phyloP scores from a whole-genome alignment of 2,329 filamentous ascomycete species.

The Amauroascus niger region DNA sequence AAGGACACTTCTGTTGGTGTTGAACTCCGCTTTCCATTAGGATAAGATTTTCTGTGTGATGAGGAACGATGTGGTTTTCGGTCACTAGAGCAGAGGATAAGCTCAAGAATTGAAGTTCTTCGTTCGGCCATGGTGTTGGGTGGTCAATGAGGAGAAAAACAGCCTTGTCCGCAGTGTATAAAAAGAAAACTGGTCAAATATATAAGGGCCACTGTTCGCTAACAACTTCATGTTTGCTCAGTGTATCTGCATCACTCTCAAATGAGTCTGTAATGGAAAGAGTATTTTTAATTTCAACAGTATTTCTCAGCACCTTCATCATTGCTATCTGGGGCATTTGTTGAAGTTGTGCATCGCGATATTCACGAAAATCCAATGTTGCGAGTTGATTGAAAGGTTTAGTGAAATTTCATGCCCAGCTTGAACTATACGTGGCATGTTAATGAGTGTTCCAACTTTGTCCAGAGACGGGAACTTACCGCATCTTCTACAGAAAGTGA shows the following conservation, averaged over 20 bases:
- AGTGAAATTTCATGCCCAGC: no score
- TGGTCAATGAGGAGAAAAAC: not conserved
- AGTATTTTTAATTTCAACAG: not conserved
- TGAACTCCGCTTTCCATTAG: not conserved
- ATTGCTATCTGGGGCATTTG: not conserved
- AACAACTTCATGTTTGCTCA: not conserved
- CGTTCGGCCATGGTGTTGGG: not conserved
- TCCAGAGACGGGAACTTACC: no score
- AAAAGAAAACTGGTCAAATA: not conserved
- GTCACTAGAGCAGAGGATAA: conserved; percentile 1
- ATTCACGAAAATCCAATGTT: no score
- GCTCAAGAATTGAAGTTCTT: not conserved
- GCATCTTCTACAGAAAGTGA: not conserved
- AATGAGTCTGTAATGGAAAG: not conserved
- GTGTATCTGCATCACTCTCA: not conserved
- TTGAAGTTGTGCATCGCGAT: no score
- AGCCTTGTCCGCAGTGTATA: not conserved
- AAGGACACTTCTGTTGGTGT: not conserved
- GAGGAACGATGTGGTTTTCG: not conserved
- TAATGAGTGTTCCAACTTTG: no score
- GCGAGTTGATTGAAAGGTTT: no score
- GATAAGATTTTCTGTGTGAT: not conserved
- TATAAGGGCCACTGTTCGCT: not conserved
- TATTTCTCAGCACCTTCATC: not conserved
- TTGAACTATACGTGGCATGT: no score